Percentiles rank a stretch among this genome's conserved stretches.
phyloP scores from a whole-genome alignment of 164 flowering plant genomes.

The Macadamia integrifolia region DNA sequence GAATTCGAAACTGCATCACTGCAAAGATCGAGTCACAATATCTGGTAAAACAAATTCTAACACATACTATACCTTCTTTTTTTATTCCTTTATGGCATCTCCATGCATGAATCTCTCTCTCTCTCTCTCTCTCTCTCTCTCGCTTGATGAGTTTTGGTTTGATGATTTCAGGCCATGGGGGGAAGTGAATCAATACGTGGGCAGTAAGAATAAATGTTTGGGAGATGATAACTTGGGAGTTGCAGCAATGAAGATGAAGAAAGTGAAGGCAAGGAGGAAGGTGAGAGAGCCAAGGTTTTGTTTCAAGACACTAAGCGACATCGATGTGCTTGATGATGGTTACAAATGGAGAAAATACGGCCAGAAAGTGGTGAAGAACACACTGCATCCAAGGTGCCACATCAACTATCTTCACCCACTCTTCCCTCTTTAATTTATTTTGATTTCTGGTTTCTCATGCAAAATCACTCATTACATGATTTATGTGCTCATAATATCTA shows the following conservation, averaged over 20 bases:
- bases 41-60: slow-evolving; percentile 35
- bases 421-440: not conserved
- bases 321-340: slow-evolving; percentile 90
- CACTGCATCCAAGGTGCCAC: slow-evolving; percentile 78
- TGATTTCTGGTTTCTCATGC: not conserved
- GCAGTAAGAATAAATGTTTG: slow-evolving; percentile 18
- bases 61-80: not conserved
- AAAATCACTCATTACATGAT: not conserved
- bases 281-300: slow-evolving; percentile 92
- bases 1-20: slow-evolving; percentile 34
- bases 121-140: not conserved
- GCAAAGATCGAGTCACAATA: slow-evolving; percentile 41
- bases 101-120: slow-evolving; percentile 4
- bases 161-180: slow-evolving; percentile 51
- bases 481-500: not conserved
- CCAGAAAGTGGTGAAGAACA: slow-evolving; percentile 89
- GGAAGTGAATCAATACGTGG: slow-evolving; percentile 31
- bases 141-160: not conserved
- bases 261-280: slow-evolving; percentile 68
- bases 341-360: slow-evolving; percentile 94
- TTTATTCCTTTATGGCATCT: not conserved
- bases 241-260: slow-evolving; percentile 76
- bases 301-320: slow-evolving; percentile 88
- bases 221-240: slow-evolving; percentile 39
- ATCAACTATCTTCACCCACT: not conserved